Evolutionary conservation across 495 filamentous ascomycete genomes (phyloP).

Genomic region (Aspergillus panamensis): DNA sequence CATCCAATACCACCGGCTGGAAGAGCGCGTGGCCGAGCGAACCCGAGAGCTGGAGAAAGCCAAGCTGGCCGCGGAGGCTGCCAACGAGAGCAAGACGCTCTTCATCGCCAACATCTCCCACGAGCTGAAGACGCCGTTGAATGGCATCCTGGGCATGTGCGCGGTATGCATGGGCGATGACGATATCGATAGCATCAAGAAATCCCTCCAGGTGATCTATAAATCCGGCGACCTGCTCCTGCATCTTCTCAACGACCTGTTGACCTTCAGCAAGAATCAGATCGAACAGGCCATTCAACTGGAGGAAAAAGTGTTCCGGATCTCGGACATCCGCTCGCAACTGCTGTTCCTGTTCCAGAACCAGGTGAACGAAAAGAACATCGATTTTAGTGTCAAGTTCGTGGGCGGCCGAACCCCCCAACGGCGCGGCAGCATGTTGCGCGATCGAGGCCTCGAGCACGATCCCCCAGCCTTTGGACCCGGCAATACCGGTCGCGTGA

Average conservation of each 20-base stretch:
- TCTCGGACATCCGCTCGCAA: slow-evolving; percentile 76
- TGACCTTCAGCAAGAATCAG: slow-evolving; percentile 93
- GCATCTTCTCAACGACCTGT: slow-evolving; percentile 83
- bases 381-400: slow-evolving; percentile 68
- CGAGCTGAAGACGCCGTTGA: slow-evolving; percentile 87
- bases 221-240: slow-evolving; percentile 85
- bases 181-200: slow-evolving; percentile 68
- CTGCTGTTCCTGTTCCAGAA: slow-evolving; percentile 83
- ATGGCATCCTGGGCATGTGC: slow-evolving; percentile 91
- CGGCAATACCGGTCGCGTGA: slow-evolving; percentile 47
- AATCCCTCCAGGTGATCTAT: slow-evolving; percentile 79
- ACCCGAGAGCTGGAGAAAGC: slow-evolving; percentile 82
- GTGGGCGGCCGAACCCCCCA: not conserved
- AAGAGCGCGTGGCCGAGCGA: slow-evolving; percentile 77
- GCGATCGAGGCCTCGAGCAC: not conserved
- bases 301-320: slow-evolving; percentile 80
- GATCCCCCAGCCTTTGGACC: slow-evolving; percentile 44
- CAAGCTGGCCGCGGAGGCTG: slow-evolving; percentile 86
- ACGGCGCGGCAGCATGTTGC: not conserved
- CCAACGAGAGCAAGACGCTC: slow-evolving; percentile 90
- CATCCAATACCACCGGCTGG: slow-evolving; percentile 77
- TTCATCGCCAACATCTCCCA: slow-evolving; percentile 97
- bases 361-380: slow-evolving; percentile 74
- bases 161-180: slow-evolving; percentile 89
- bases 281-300: slow-evolving; percentile 74